These are phyloP conservation scores for Ilex paraguariensis DNA, from an alignment of 305 asterid genomes.

Conservation along the genomic window DNA sequence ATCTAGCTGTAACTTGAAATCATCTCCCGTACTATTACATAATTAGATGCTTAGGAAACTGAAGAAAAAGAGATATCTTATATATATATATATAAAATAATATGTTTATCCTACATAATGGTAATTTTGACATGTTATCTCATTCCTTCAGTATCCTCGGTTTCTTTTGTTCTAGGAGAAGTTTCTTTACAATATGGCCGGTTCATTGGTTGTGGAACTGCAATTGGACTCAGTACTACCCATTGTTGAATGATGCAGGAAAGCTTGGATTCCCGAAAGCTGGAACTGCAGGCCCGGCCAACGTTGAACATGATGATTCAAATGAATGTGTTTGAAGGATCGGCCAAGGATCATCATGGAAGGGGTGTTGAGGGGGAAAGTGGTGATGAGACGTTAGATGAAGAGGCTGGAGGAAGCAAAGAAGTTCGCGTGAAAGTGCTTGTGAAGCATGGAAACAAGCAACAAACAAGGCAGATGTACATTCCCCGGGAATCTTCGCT, in stretches of 20 bases:
- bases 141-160: too few species aligned
- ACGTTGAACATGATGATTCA: slow-evolving; percentile 91
- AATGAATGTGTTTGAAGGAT: slow-evolving; percentile 82
- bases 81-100: too few species aligned
- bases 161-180: too few species aligned
- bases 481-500: slow-evolving; percentile 94
- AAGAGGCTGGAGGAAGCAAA: slow-evolving; percentile 58
- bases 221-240: not conserved
- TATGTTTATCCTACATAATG: too few species aligned
- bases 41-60: too few species aligned
- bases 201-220: not conserved
- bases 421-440: slow-evolving; percentile 91
- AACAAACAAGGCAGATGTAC: slow-evolving; percentile 84
- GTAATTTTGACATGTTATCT: too few species aligned
- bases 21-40: too few species aligned
- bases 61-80: too few species aligned
- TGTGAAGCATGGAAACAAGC: slow-evolving; percentile 93
- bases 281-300: slow-evolving; percentile 87
- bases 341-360: slow-evolving; percentile 71
- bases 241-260: slow-evolving; percentile 50
- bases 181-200: too few species aligned
- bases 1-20: too few species aligned
- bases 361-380: slow-evolving; percentile 76
- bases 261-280: slow-evolving; percentile 94
- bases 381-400: slow-evolving; percentile 80